These are phyloP conservation scores for Aquanectria penicillioides DNA, from an alignment of 2,329 filamentous ascomycete genomes.

Conservation along the genomic window DNA sequence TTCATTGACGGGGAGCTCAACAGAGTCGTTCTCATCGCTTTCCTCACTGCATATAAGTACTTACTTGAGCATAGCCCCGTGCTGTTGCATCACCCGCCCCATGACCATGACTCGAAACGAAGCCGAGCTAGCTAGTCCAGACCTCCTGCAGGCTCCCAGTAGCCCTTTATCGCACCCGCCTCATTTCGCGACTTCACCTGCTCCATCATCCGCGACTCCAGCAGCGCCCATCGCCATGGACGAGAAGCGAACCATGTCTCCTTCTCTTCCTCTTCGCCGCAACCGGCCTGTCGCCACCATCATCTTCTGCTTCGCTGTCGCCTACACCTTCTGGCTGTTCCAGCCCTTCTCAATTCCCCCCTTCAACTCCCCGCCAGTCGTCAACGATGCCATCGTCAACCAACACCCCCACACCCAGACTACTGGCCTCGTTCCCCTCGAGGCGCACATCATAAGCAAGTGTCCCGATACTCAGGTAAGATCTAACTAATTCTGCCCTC, in stretches of 20 bases:
- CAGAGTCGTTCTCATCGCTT: too few relatives aligned
- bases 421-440: constrained; percentile 72
- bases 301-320: constrained; percentile 37
- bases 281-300: constrained; percentile 34
- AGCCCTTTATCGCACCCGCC: background rate
- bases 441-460: constrained; percentile 97
- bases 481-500: constrained; percentile 21
- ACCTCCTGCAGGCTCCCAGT: background rate
- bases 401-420: constrained; percentile 15
- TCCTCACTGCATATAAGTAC: too few relatives aligned
- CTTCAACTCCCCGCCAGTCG: background rate
- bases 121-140: background rate
- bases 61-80: too few relatives aligned
- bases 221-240: constrained; percentile 40
- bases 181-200: constrained; percentile 9
- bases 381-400: constrained; percentile 15
- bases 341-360: constrained; percentile 32
- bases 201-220: constrained; percentile 9
- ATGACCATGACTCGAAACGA: background rate
- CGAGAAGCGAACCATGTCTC: constrained; percentile 44
- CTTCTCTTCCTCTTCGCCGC: constrained; percentile 36
- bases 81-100: background rate
- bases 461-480: constrained; percentile 84
- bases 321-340: constrained; percentile 42
- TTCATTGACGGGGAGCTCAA: too few relatives aligned